These are phyloP conservation scores for Cicer chorassanicum DNA, from an alignment of 306 rosid species.

Conservation along the genomic window DNA sequence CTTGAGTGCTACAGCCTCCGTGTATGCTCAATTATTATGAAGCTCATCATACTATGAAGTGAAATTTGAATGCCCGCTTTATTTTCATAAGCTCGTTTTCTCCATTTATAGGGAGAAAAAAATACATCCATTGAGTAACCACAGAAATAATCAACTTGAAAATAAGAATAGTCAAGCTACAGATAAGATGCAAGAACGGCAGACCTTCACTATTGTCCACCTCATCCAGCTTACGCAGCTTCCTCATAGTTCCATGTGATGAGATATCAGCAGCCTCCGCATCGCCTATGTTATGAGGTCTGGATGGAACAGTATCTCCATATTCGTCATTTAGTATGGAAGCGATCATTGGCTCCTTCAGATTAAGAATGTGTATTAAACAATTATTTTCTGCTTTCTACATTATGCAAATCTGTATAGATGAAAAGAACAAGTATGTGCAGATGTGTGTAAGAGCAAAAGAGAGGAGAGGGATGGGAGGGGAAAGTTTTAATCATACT, in stretches of 20 bases:
- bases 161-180: conserved; percentile 26
- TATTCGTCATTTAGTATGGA: conserved; percentile 69
- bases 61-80: not conserved
- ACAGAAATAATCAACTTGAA: conserved; percentile 20
- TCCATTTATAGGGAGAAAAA: conserved; percentile 3
- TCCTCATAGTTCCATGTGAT: conserved; percentile 54
- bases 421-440: conserved; percentile 1
- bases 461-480: not conserved
- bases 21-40: not conserved
- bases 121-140: conserved; percentile 24
- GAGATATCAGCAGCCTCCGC: conserved; percentile 57
- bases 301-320: conserved; percentile 88
- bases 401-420: conserved; percentile 8
- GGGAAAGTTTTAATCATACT: conserved; percentile 55
- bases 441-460: not conserved
- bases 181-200: conserved; percentile 44
- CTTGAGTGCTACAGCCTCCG: conserved; percentile 16
- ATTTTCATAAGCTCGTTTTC: conserved; percentile 3
- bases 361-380: conserved; percentile 33
- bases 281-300: conserved; percentile 56
- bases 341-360: conserved; percentile 58
- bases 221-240: conserved; percentile 55
- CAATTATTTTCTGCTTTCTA: conserved; percentile 32
- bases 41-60: conserved; percentile 12
- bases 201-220: conserved; percentile 68